These are phyloP conservation scores for Botrytis tulipae DNA, from an alignment of 2,329 filamentous ascomycete species.

Conservation along the genomic window DNA sequence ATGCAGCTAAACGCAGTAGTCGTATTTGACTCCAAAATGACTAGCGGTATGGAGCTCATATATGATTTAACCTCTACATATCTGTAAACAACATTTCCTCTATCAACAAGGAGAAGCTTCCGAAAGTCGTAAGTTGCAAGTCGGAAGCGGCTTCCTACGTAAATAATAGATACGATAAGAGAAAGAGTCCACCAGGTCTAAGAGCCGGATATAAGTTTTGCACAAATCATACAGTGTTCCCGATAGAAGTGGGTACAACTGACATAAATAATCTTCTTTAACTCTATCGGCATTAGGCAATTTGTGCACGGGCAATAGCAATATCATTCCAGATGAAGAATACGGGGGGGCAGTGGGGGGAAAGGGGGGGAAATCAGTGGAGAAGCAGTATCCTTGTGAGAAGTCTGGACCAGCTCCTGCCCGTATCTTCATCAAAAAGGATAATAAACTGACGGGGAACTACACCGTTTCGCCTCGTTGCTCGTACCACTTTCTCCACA, in stretches of 20 bases:
- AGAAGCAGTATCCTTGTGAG: not conserved
- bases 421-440: not conserved
- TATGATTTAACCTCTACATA: not conserved
- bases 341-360: not conserved
- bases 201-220: not conserved
- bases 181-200: not conserved
- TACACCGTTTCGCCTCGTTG: conserved; percentile 12
- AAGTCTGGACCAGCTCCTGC: conserved; percentile 10
- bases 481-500: not conserved
- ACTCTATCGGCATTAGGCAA: not conserved
- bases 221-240: not conserved
- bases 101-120: not conserved
- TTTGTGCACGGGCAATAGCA: not conserved
- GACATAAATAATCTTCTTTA: not conserved
- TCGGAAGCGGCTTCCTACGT: not conserved
- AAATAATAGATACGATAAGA: not conserved
- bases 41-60: conserved; percentile 15
- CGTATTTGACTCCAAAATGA: conserved; percentile 10
- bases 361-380: not conserved
- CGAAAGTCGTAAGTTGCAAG: not conserved
- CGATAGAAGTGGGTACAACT: not conserved
- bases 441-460: conserved; percentile 2
- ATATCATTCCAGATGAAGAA: conserved; percentile 1
- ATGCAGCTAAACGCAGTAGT: conserved; percentile 7
- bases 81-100: not conserved